Evolutionary conservation across 805 yeast genomes (phyloP).

Genomic region (Teunomyces aglyptinius): DNA sequence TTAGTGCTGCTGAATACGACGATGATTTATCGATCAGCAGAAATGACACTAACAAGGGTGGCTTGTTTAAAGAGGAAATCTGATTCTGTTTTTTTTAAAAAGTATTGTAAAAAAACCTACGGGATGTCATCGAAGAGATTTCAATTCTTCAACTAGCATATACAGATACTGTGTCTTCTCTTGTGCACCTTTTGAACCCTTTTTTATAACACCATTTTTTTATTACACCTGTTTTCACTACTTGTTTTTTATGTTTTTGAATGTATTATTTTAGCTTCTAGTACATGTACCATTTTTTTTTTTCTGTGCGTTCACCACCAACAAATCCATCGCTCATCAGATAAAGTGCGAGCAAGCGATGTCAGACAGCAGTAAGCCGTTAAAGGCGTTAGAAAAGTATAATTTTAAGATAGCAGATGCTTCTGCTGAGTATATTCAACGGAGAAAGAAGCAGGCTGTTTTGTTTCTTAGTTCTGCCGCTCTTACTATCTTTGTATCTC

Average conservation of each 20-base stretch:
- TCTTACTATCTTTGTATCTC: constrained; percentile 65
- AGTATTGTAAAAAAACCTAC: constrained; percentile 3
- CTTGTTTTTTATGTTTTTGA: constrained; percentile 5
- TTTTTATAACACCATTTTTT: not conserved
- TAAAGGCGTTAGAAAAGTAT: constrained; percentile 4
- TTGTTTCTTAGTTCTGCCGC: constrained; percentile 71
- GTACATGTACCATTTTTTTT: not conserved
- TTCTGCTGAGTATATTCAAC: constrained; percentile 50
- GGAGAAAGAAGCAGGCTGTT: constrained; percentile 71
- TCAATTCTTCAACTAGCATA: constrained; percentile 1
- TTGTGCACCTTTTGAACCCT: not conserved
- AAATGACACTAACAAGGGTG: constrained; percentile 30
- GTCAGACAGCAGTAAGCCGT: not conserved
- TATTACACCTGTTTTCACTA: constrained; percentile 3
- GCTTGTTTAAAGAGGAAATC: constrained; percentile 43
- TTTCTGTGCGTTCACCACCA: not conserved
- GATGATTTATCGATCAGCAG: constrained; percentile 29
- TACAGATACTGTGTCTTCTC: not conserved
- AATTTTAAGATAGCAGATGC: constrained; percentile 32
- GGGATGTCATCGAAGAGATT: not conserved
- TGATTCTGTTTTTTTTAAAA: constrained; percentile 10
- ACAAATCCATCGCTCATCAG: not conserved
- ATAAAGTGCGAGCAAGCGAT: not conserved
- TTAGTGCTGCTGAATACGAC: constrained; percentile 14
- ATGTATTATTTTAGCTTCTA: not conserved